phyloP scores from a whole-genome alignment of 805 yeast genomes.

The Wickerhamomyces tratensis region DNA sequence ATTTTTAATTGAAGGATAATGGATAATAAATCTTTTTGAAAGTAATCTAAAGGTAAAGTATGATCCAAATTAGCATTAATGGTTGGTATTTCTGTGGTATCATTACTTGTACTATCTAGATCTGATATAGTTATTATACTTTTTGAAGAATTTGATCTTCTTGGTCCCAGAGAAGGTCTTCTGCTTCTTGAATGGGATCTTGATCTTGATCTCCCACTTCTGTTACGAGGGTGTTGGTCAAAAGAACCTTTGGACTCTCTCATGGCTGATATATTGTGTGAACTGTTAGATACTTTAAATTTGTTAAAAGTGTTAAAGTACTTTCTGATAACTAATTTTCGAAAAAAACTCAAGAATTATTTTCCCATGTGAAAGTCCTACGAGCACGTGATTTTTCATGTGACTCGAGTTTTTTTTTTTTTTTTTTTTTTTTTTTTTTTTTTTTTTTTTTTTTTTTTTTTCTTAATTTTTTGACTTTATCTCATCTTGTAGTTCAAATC shows the following conservation, averaged over 20 bases:
- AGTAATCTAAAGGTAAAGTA: conserved; percentile 71
- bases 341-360: too few relatives aligned
- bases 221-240: neutral
- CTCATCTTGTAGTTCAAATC: too few relatives aligned
- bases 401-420: too few relatives aligned
- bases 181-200: conserved; percentile 2
- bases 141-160: neutral
- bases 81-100: conserved; percentile 29
- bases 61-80: conserved; percentile 61
- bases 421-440: too few relatives aligned
- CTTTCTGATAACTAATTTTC: too few relatives aligned
- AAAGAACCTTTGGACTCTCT: neutral
- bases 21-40: conserved; percentile 69
- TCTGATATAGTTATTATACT: neutral
- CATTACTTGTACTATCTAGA: conserved; percentile 1
- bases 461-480: too few relatives aligned
- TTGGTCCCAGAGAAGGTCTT: conserved; percentile 2
- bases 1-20: conserved; percentile 55
- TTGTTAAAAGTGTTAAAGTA: too few relatives aligned
- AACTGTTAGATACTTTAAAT: too few relatives aligned
- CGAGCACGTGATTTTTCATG: too few relatives aligned
- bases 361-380: too few relatives aligned
- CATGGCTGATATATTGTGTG: too few relatives aligned
- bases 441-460: too few relatives aligned
- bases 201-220: neutral